Base-by-base conservation (phyloP, 805 yeast genomes). In the Isabelozyma heimii region DNA sequence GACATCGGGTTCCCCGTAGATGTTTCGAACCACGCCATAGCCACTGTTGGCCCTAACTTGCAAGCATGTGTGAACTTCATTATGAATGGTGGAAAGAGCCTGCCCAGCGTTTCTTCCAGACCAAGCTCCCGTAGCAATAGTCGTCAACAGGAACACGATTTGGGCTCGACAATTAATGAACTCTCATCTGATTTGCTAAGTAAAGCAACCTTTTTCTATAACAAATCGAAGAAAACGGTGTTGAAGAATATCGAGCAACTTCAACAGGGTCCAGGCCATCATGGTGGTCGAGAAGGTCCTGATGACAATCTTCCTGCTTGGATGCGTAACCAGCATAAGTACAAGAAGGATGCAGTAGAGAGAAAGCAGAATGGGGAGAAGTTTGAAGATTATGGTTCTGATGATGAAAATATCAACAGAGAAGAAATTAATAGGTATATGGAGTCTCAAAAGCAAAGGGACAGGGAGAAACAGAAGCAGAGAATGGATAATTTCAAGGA, bases 1-100 rank as follows among this genome's bases (percentile, higher is more conserved):
- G 94, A 89, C 50, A 89, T 89, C 82, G 96, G 96, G 2, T 89
- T 89, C 58, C 65, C 85, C 1, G 69, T 79, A 0, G 83, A 81
- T 1, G 79, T 75, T 46, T 83, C 94, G 4, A 76, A 73, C 24
- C 66, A 68, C 2, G 95, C 95, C 0, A 71, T 89, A 37, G 75
- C 66, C 7, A 66, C 72, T 42, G 80, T 84, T 0, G 89, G 91
- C 0, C 61, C 75, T 5, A 81, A 86, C 54, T 70, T 88, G 8
- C 80, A 84, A 49, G 76, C 71, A 20, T 91, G 95, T 28, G 85
- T 88, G 16, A 81, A 82, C 44, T 79, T 68, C 53, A 71, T 89
- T 35, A 84, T 89, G 87, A 75, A 70, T 42, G 86, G 87, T 0
- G 48, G 86, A 79, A 60, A 62, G 69, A 15, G 62, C 66, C 35